These are phyloP conservation scores for Trichophyton equinum DNA, from an alignment of 2,329 filamentous ascomycete species.

Conservation along the genomic window DNA sequence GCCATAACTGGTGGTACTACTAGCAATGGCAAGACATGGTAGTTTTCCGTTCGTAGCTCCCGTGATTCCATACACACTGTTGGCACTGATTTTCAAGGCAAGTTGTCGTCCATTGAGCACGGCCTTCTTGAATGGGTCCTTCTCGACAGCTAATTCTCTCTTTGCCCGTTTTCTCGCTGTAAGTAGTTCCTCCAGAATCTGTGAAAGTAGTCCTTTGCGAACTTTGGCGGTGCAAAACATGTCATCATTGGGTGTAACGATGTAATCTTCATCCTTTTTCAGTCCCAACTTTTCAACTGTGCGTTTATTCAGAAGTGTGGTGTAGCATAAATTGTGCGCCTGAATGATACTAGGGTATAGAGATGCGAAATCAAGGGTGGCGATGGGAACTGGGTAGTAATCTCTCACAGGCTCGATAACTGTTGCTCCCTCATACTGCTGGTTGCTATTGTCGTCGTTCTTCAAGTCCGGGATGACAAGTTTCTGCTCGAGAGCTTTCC, in stretches of 20 bases:
- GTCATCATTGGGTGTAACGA: conserved; percentile 88
- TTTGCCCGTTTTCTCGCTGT: conserved; percentile 91
- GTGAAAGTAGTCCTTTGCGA: conserved; percentile 79
- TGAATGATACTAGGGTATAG: conserved; percentile 98
- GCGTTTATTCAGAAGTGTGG: conserved; percentile 70
- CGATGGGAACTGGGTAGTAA: conserved; percentile 90
- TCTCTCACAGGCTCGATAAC: conserved; percentile 91
- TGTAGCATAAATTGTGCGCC: conserved; percentile 96
- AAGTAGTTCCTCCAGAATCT: conserved; percentile 90
- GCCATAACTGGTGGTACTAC: conserved; percentile 92
- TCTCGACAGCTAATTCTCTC: conserved; percentile 75
- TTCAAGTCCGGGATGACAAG: conserved; percentile 83
- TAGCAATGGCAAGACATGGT: conserved; percentile 87
- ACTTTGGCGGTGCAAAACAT: conserved; percentile 80
- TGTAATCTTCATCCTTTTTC: conserved; percentile 86
- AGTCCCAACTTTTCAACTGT: conserved; percentile 64
- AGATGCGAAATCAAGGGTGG: conserved; percentile 95
- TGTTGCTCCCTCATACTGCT: conserved; percentile 94
- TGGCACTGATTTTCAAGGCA: conserved; percentile 90
- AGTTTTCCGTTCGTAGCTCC: conserved; percentile 93
- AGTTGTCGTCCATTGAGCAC: conserved; percentile 94
- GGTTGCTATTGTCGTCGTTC: conserved; percentile 64
- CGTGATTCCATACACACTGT: conserved; percentile 94
- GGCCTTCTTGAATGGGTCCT: conserved; percentile 93
- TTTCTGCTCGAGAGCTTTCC: conserved; percentile 85